phyloP scores from a whole-genome alignment of 2,329 filamentous ascomycete genomes.

The Diaporthe vaccinii region DNA sequence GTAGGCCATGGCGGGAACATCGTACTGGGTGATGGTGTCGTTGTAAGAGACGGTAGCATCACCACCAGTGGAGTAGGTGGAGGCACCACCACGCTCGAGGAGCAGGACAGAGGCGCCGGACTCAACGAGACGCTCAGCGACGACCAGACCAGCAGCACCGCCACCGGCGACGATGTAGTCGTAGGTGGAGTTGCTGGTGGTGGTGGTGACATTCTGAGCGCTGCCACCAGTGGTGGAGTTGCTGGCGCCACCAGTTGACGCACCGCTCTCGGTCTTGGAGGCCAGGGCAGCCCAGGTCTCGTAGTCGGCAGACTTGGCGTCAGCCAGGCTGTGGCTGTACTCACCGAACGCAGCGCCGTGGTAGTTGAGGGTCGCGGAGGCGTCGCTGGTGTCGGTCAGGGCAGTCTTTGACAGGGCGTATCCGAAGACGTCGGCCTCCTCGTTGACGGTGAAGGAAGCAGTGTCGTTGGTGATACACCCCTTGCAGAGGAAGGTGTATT shows the following conservation, averaged over 20 bases:
- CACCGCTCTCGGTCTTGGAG: constrained; percentile 39
- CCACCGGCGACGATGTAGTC: constrained; percentile 57
- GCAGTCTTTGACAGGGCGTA: constrained; percentile 55
- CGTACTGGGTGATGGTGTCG: constrained; percentile 50
- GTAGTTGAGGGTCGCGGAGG: constrained; percentile 39
- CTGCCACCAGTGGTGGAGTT: constrained; percentile 33
- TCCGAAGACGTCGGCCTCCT: constrained; percentile 49
- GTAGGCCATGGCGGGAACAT: constrained; percentile 49
- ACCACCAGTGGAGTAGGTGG: constrained; percentile 51
- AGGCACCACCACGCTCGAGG: constrained; percentile 54
- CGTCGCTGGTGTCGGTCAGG: constrained; percentile 49
- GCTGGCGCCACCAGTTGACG: not conserved
- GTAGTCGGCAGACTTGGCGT: constrained; percentile 52
- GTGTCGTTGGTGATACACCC: constrained; percentile 52
- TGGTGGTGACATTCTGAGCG: constrained; percentile 44
- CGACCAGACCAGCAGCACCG: constrained; percentile 53
- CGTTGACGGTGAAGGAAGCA: constrained; percentile 46
- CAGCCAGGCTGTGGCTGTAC: constrained; percentile 50
- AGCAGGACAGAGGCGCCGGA: constrained; percentile 54
- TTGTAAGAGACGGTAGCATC: constrained; percentile 50
- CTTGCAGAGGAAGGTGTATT: constrained; percentile 63
- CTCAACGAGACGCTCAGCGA: constrained; percentile 53
- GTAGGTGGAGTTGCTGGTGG: constrained; percentile 52
- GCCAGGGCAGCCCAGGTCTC: constrained; percentile 46
- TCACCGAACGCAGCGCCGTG: constrained; percentile 57